phyloP scores from a whole-genome alignment of 768 basidiomycete genomes.

The Suillus luteus region DNA sequence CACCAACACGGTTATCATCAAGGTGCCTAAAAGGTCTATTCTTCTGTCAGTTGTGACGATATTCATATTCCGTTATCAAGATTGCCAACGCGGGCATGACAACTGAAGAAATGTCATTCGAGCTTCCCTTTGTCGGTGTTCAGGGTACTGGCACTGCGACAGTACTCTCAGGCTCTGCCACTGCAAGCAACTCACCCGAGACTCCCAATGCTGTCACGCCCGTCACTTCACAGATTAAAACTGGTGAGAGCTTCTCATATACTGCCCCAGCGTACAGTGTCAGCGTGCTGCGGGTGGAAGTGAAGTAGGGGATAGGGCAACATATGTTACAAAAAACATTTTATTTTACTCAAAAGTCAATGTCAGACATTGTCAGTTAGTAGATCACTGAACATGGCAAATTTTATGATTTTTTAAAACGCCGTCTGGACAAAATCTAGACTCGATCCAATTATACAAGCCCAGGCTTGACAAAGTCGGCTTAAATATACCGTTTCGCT shows the following conservation, averaged over 20 bases:
- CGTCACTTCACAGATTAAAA: constrained; percentile 42
- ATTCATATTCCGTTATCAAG: constrained; percentile 32
- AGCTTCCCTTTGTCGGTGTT: constrained; percentile 54
- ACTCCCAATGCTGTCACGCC: constrained; percentile 52
- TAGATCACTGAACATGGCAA: neutral
- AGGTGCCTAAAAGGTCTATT: constrained; percentile 39
- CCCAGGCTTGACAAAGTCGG: neutral
- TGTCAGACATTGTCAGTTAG: neutral
- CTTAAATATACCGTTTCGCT: neutral
- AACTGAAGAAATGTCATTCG: constrained; percentile 48
- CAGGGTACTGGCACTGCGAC: constrained; percentile 45
- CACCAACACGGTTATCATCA: constrained; percentile 51
- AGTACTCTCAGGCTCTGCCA: constrained; percentile 50
- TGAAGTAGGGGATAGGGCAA: neutral
- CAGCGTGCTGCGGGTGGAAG: constrained; percentile 29
- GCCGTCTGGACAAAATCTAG: neutral
- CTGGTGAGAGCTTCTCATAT: constrained; percentile 56
- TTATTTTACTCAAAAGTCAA: neutral
- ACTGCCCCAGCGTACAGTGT: constrained; percentile 52
- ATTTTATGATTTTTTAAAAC: too few species aligned
- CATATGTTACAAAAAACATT: neutral
- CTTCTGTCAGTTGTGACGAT: neutral
- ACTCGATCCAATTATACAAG: neutral
- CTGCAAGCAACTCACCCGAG: constrained; percentile 56
- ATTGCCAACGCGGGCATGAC: constrained; percentile 51